These are phyloP conservation scores for Silene noctiflora DNA, from an alignment of 179 eudicot species.

Conservation along the genomic window DNA sequence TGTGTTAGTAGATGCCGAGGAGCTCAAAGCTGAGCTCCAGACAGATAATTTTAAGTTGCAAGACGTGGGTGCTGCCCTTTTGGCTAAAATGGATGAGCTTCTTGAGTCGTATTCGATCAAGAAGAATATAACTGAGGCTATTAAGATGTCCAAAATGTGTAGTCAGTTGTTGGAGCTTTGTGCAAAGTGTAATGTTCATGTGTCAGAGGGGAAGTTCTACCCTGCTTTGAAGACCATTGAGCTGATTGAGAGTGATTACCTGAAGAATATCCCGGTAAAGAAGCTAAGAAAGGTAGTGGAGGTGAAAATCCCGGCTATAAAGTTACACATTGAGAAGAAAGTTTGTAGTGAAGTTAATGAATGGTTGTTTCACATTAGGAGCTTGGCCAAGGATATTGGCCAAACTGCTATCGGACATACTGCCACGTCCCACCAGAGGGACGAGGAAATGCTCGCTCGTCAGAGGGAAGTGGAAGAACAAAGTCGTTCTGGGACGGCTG, in stretches of 20 bases:
- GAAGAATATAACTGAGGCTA: constrained; percentile 73
- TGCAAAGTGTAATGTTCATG: constrained; percentile 69
- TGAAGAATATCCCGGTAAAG: constrained; percentile 64
- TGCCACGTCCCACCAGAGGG: constrained; percentile 61
- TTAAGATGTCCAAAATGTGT: constrained; percentile 70
- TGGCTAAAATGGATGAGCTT: constrained; percentile 71
- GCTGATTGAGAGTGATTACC: constrained; percentile 64
- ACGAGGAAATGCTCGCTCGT: constrained; percentile 68
- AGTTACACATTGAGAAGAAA: constrained; percentile 69
- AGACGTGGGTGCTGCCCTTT: constrained; percentile 71
- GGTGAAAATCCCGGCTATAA: constrained; percentile 62
- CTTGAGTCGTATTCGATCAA: constrained; percentile 62
- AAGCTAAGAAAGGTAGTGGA: constrained; percentile 48
- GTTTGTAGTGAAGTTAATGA: constrained; percentile 75
- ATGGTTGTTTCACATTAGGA: constrained; percentile 81
- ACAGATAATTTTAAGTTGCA: constrained; percentile 68
- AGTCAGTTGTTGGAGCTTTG: constrained; percentile 67
- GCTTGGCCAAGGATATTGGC: constrained; percentile 71
- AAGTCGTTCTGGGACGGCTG: constrained; percentile 50
- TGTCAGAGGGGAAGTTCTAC: constrained; percentile 71
- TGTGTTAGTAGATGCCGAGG: constrained; percentile 89
- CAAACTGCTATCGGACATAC: constrained; percentile 72
- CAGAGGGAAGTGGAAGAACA: constrained; percentile 82
- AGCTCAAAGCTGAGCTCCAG: constrained; percentile 73
- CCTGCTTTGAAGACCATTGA: constrained; percentile 84